Conservation (phyloP, 2,329 filamentous ascomycete species). For the Fusarium scirpi region DNA sequence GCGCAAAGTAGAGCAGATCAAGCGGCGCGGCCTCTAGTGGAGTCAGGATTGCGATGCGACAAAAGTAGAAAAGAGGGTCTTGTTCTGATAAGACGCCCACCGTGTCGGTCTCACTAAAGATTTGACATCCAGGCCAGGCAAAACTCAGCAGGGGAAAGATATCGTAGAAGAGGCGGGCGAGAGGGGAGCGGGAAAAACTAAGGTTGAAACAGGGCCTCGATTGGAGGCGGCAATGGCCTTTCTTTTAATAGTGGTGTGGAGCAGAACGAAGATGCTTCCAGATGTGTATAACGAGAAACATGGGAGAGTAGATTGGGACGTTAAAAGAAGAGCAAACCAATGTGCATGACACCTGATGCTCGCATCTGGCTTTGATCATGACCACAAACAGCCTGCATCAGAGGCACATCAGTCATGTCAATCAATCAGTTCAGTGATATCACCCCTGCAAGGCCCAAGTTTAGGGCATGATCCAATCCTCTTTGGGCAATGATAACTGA, state of each 20-base stretch:
- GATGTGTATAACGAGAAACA: constrained; percentile 11
- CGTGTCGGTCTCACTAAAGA: constrained; percentile 34
- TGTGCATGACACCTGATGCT: constrained; percentile 39
- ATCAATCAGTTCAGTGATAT: constrained; percentile 25
- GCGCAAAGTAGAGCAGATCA: constrained; percentile 41
- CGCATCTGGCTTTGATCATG: constrained; percentile 39
- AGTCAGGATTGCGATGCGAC: constrained; percentile 40
- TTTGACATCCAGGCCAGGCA: constrained; percentile 18
- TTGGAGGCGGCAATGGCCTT: constrained; percentile 37
- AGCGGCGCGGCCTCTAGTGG: constrained; percentile 42
- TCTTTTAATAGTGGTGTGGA: constrained; percentile 34
- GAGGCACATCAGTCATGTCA: constrained; percentile 8
- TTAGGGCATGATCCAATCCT: constrained; percentile 34
- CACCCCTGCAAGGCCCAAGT: constrained; percentile 23
- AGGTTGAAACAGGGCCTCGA: constrained; percentile 23
- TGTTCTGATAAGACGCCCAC: constrained; percentile 45
- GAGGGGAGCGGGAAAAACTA: constrained; percentile 12
- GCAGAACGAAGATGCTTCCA: constrained; percentile 17
- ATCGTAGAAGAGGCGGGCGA: constrained; percentile 12
- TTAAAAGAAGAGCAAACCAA: constrained; percentile 22
- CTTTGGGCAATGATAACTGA: constrained; percentile 36
- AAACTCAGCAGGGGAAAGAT: constrained; percentile 25
- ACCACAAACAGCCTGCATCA: constrained; percentile 3
- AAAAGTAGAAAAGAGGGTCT: constrained; percentile 49
- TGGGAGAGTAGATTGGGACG: background rate